Conservation (phyloP, 2,329 filamentous ascomycete genomes). For the Talaromyces sp. region DNA sequence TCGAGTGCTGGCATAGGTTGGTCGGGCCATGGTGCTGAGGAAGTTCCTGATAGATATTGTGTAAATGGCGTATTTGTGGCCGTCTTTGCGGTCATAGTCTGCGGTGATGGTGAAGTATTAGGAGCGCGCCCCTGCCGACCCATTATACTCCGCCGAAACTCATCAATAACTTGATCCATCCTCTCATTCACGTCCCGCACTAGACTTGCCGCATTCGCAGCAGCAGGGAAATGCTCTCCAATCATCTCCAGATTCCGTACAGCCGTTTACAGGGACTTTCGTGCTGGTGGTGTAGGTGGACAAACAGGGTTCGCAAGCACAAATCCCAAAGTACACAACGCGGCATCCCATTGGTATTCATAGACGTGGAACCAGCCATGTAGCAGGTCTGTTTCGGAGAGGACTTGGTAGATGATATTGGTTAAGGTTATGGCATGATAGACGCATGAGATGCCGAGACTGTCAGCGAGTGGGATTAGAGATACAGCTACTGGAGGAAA, state of each 20-base stretch:
- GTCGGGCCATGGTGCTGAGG: not conserved
- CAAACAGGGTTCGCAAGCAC: constrained; percentile 8
- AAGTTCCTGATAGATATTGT: not conserved
- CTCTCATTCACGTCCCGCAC: not conserved
- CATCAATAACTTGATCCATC: not conserved
- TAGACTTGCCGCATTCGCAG: not conserved
- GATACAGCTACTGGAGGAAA: constrained; percentile 25
- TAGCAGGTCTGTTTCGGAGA: constrained; percentile 9
- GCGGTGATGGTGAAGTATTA: not conserved
- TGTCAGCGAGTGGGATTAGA: constrained; percentile 25
- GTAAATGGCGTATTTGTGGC: not conserved
- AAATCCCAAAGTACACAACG: constrained; percentile 3
- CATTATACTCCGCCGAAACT: not conserved
- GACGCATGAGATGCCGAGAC: constrained; percentile 26
- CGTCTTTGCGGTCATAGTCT: not conserved
- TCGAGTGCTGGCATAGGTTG: not conserved
- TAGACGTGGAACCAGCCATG: constrained; percentile 2
- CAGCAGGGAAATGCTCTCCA: constrained; percentile 18
- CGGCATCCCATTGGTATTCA: constrained; percentile 16
- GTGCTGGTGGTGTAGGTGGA: not conserved
- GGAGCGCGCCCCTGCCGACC: not conserved
- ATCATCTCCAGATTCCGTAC: constrained; percentile 2
- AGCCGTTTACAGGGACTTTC: constrained; percentile 11
- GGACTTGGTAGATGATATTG: constrained; percentile 36
- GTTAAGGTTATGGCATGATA: constrained; percentile 35